A percentile compares a stretch with the other conserved stretches of the same genome.
phyloP scores from a whole-genome alignment of 1,284 basidiomycete species.

The Ceratobasidium sp. region DNA sequence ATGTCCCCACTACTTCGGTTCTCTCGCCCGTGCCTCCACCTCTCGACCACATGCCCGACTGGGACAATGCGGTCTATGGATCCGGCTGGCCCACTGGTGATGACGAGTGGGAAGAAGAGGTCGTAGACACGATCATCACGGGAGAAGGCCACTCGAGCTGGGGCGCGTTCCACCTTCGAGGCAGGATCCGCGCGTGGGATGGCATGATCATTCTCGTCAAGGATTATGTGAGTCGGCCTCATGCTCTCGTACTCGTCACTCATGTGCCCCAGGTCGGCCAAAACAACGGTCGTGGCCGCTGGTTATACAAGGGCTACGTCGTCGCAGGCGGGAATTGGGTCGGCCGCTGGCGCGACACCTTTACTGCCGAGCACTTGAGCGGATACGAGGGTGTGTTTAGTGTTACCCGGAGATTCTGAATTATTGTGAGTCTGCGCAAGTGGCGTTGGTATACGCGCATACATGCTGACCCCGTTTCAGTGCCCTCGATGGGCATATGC shows the following conservation, averaged over 20 bases:
- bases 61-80: conserved; percentile 4
- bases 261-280: conserved; percentile 39
- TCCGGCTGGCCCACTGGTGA: conserved; percentile 40
- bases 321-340: conserved; percentile 46
- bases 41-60: conserved; percentile 8
- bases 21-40: conserved; percentile 3
- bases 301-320: conserved; percentile 57
- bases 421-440: not conserved
- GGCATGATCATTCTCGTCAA: conserved; percentile 57
- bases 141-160: conserved; percentile 58
- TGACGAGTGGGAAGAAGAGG: conserved; percentile 47
- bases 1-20: conserved; percentile 21
- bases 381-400: conserved; percentile 48
- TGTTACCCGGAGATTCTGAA: conserved; percentile 7
- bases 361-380: conserved; percentile 48
- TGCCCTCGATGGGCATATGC: not conserved
- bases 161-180: conserved; percentile 56
- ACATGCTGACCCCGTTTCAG: not conserved
- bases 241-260: not conserved
- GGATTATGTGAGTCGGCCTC: conserved; percentile 52
- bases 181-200: conserved; percentile 57
- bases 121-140: conserved; percentile 49
- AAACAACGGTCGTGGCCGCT: conserved; percentile 55
- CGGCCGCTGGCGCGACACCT: conserved; percentile 52
- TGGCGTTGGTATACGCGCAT: not conserved